Conservation (phyloP, 768 basidiomycete species). For the Paxillus ammoniavirescens region DNA sequence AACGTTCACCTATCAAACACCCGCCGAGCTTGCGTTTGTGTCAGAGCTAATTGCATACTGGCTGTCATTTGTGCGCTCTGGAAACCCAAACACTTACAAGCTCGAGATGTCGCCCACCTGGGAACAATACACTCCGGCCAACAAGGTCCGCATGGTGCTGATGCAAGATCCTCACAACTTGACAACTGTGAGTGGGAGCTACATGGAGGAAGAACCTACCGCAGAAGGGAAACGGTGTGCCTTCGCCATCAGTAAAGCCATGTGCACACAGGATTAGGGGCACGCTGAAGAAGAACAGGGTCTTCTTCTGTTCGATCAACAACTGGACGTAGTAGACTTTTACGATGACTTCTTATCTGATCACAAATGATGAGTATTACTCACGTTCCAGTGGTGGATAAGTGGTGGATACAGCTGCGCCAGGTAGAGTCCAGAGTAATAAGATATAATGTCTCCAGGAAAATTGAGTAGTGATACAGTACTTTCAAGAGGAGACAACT, state of each 20-base stretch:
- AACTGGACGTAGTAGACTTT: neutral
- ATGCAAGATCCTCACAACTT: constrained; percentile 35
- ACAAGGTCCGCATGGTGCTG: constrained; percentile 44
- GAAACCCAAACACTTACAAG: constrained; percentile 55
- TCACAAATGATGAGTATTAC: neutral
- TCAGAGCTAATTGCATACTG: constrained; percentile 63
- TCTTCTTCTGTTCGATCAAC: neutral
- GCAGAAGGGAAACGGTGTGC: constrained; percentile 38
- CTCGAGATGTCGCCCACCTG: constrained; percentile 51
- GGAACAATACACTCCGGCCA: constrained; percentile 35
- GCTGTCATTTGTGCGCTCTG: constrained; percentile 61
- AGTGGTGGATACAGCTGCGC: neutral
- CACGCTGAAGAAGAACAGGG: too few species aligned
- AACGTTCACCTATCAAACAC: constrained; percentile 45
- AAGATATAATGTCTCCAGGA: neutral
- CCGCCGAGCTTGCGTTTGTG: constrained; percentile 49
- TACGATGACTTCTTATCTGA: neutral
- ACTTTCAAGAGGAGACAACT: neutral
- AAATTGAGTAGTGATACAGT: neutral
- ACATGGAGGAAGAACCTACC: constrained; percentile 38
- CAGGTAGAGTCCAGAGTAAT: neutral
- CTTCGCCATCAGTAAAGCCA: constrained; percentile 35
- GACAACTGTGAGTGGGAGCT: constrained; percentile 38
- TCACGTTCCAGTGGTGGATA: neutral
- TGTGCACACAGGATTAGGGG: constrained; percentile 35